Evolutionary conservation across 148 eudicot genomes (phyloP).

Genomic region (Nyssa sinensis): DNA sequence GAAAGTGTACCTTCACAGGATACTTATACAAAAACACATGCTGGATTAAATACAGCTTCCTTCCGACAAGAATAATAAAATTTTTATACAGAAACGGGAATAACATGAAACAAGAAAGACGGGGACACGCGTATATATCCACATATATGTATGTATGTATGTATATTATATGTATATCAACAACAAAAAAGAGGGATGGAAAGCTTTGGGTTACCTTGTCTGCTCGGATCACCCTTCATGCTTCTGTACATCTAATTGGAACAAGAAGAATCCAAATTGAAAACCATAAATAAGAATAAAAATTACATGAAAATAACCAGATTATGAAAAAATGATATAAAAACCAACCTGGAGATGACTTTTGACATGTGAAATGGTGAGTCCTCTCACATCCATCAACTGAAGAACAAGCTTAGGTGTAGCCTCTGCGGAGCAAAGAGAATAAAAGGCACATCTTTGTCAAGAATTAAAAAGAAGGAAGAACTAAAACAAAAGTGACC

Average conservation of each 20-base stretch:
- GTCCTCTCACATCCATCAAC: conserved; percentile 88
- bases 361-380: conserved; percentile 95
- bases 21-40: background rate
- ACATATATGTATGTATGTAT: background rate
- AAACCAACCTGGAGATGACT: conserved; percentile 84
- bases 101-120: background rate
- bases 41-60: background rate
- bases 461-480: background rate
- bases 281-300: background rate
- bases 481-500: background rate
- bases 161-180: background rate
- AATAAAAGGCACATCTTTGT: background rate
- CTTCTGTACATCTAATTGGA: conserved; percentile 79
- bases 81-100: background rate
- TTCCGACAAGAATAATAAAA: background rate
- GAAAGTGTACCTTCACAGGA: background rate
- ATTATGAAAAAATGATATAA: background rate
- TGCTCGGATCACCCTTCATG: conserved; percentile 60
- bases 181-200: background rate
- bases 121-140: background rate
- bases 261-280: background rate
- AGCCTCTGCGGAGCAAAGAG: conserved; percentile 49
- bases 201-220: conserved; percentile 38
- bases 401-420: conserved; percentile 92
- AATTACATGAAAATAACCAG: background rate